phyloP scores from a whole-genome alignment of 2,329 filamentous ascomycete genomes.

The Microsporum canis region DNA sequence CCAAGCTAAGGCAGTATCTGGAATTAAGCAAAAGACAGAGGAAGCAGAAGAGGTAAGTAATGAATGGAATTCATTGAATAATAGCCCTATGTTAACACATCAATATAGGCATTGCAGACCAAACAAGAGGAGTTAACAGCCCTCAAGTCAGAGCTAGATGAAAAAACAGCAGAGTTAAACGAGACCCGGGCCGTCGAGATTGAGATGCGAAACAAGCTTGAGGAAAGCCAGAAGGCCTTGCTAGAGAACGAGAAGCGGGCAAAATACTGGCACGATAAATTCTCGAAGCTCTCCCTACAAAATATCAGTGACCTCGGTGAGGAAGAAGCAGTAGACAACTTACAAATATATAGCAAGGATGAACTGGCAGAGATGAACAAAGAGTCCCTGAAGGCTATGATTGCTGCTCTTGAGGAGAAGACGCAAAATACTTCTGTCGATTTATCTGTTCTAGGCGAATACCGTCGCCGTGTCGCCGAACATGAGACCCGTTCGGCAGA shows the following conservation, averaged over 20 bases:
- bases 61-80: neutral
- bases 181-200: conserved; percentile 83
- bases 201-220: conserved; percentile 96
- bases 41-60: conserved; percentile 58
- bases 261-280: conserved; percentile 80
- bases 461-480: conserved; percentile 74
- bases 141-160: conserved; percentile 76
- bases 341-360: conserved; percentile 69
- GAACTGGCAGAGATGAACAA: conserved; percentile 55
- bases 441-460: conserved; percentile 76
- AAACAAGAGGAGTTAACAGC: conserved; percentile 71
- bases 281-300: conserved; percentile 70
- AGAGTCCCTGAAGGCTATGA: conserved; percentile 50
- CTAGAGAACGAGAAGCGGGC: conserved; percentile 74
- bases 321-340: conserved; percentile 40
- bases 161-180: conserved; percentile 75
- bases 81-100: neutral
- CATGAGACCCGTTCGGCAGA: conserved; percentile 73
- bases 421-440: conserved; percentile 82
- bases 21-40: conserved; percentile 61
- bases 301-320: conserved; percentile 62
- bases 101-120: conserved; percentile 49
- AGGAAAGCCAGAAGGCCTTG: conserved; percentile 86
- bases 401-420: conserved; percentile 57
- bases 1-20: conserved; percentile 64